These are phyloP conservation scores for Cladosporium sp. DNA, from an alignment of 2,329 filamentous ascomycete genomes.

Conservation along the genomic window DNA sequence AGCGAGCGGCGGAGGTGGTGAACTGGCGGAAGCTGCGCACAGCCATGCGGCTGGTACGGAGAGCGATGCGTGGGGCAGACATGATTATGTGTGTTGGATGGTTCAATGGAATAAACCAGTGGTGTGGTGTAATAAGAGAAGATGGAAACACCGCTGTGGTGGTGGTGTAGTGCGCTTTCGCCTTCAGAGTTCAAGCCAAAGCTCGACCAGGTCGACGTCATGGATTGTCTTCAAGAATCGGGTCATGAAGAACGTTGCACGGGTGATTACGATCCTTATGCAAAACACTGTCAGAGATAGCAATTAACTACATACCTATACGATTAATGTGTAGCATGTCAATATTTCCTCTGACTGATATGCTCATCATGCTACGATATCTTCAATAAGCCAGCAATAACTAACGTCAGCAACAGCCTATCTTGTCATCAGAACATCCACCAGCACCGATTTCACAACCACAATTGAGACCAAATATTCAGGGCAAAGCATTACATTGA, in stretches of 20 bases:
- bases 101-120: neutral
- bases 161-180: conserved; percentile 9
- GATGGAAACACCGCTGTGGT: neutral
- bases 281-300: neutral
- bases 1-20: conserved; percentile 40
- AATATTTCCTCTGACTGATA: neutral
- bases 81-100: conserved; percentile 35
- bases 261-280: neutral
- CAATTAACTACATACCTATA: neutral
- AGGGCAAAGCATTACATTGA: conserved; percentile 13
- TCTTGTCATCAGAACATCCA: neutral
- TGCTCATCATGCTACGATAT: no score
- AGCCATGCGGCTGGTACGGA: conserved; percentile 47
- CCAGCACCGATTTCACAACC: neutral
- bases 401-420: neutral
- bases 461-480: neutral
- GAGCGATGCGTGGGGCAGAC: conserved; percentile 47
- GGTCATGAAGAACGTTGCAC: neutral
- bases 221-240: neutral
- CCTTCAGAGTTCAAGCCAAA: conserved; percentile 4
- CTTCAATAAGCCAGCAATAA: neutral
- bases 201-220: conserved; percentile 11
- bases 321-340: neutral
- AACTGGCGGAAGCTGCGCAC: conserved; percentile 41
- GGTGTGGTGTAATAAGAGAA: neutral